Base-by-base conservation (phyloP, 2,329 filamentous ascomycete genomes). In the Colletotrichum scovillei region DNA sequence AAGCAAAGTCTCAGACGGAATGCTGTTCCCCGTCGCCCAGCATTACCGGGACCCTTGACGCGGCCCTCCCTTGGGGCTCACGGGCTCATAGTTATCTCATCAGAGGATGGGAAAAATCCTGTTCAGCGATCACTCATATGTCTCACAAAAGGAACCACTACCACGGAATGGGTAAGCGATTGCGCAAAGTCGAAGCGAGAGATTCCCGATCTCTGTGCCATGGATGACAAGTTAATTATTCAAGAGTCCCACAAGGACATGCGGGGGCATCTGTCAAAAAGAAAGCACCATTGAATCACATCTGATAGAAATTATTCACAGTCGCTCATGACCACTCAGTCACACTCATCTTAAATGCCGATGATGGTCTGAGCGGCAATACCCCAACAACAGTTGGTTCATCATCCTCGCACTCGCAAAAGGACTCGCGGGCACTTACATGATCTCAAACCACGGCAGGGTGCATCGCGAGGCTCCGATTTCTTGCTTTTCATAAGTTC, bases 141-240 rank as follows among this genome's bases (percentile, higher is more conserved):
- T 70, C 70, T 73, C 60, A 73, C 32, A 32, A 3, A 7, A 46
- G 46, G 42, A 62, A 62, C 67, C 70, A 55, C 55, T 52, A 57
- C 70, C 70, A 60, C 67, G 70, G 70, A 70, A 65, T 70, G 67
- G 70, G 70, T 63, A 70, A 59, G n/a, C 67, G 52, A 60, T 69
- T 35, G 70, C 63, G 56, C 28, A 73, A 49, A 66, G 60, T 35
- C 59, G 62, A 35, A 53, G 52, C 22, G 28, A 6, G 24, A 63
- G 26, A 57, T 73, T 73, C 67, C 67, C 46, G 55, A 56, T 69
- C 35, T 63, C 46, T 52, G 14, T 30, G 46, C 32, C 46, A 65
- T 56, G 67, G 55, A 49, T 59, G 60, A 46, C 12, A 16, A 64
- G 58, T n/a, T 8, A 35, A 19, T 52, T 12, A 46, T 26, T 52